Base-by-base conservation (phyloP, 2,329 filamentous ascomycete genomes). In the Shiraia sp. region DNA sequence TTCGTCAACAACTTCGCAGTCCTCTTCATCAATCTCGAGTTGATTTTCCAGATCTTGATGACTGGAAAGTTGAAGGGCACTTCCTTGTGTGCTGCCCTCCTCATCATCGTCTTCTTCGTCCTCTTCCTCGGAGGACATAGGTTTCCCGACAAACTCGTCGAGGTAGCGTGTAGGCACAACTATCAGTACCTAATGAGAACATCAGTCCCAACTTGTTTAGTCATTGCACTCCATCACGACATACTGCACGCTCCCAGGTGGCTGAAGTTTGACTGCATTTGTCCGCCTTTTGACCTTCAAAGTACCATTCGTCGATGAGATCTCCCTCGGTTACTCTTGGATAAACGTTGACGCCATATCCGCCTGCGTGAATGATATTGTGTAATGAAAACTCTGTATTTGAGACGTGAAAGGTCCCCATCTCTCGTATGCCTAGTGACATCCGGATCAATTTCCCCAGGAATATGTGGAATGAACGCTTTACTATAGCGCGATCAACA, bases 281-380 rank as follows among this genome's bases (percentile, higher is more conserved):
- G 16, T 39, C 36, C 12, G 36, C 3, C 10, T 24, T 12, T 13
- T 19, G 16, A 30, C 32, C 28, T 17, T 39, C 36, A 23, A 39
- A 39, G 27, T 32, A 32, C 12, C 26, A 32, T 16, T 39, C 15
- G 24, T 39, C 17, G 9, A 39, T n/a, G 7, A 39, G 17, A 32
- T 39, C 36, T 5, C 10, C 17, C 16, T 32, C 36, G 12, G 4
- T 39, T 3, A 39, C n/a, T n/a, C 10, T 10, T 14, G 36, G 36
- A 8, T n/a, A 10, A 14, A 39, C 13, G 10, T 13, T 32, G 12
- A 32, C 36, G 4, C 10, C 16, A 16, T 25, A 32, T 10, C 10
- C 36, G 13, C 22, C 22, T 13, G 19, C 36, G 16, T 39, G 36
- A 2, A 32, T n/a, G n/a, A 32, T 14, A 32, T 32, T 17, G 6